Evolutionary conservation across 768 basidiomycete species (phyloP).

Genomic region (Rhodotorula kratochvilovae): DNA sequence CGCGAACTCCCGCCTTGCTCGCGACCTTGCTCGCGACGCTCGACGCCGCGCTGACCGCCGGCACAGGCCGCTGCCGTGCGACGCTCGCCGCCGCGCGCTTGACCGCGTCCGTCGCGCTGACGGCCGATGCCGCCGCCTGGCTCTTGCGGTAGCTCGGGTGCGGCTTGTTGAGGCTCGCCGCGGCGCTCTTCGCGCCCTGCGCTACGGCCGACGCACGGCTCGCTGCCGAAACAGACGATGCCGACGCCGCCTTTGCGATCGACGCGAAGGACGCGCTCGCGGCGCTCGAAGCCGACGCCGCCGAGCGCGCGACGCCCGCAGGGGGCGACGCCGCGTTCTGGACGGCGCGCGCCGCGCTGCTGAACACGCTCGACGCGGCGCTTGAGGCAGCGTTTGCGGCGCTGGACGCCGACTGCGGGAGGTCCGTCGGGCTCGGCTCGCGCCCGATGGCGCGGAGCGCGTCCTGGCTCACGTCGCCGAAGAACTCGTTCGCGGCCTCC

Average conservation of each 20-base stretch:
- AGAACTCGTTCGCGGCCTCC: neutral
- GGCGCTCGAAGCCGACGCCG: neutral
- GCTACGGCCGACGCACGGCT: neutral
- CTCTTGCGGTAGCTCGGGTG: conserved; percentile 23
- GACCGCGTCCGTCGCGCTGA: neutral
- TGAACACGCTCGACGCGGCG: neutral
- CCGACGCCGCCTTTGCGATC: neutral
- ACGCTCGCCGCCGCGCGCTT: conserved; percentile 10
- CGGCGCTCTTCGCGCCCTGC: neutral
- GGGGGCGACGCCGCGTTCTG: neutral
- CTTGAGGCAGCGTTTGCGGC: conserved; percentile 1
- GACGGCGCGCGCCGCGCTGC: neutral
- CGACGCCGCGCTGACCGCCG: conserved; percentile 3
- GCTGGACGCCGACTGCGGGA: conserved; percentile 6
- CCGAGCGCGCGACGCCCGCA: neutral
- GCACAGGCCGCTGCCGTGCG: conserved; percentile 4
- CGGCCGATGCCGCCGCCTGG: neutral
- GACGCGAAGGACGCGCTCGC: neutral
- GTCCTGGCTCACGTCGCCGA: conserved; percentile 20
- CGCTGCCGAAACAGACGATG: neutral
- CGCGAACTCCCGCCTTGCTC: neutral
- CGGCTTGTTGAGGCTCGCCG: conserved; percentile 3
- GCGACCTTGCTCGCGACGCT: neutral
- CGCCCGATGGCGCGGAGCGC: conserved; percentile 10
- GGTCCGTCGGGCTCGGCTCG: conserved; percentile 11